A percentile compares a stretch with the other conserved stretches of the same genome.
Conservation (phyloP, 768 basidiomycete species). For the Cubamyces lactineus region DNA sequence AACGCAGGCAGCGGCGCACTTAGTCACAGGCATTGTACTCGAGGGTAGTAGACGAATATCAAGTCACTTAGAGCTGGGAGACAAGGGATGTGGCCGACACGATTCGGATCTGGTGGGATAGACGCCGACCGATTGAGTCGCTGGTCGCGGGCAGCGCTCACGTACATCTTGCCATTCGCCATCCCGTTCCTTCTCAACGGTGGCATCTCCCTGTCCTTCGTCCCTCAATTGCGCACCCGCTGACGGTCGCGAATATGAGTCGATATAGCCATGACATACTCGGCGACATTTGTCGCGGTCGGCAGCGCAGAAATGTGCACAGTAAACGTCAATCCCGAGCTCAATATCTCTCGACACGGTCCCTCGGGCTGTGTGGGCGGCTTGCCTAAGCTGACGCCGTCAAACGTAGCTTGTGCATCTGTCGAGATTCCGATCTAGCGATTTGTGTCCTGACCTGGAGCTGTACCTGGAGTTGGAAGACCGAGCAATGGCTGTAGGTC, state of each 20-base stretch:
- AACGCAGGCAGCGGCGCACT: too few species aligned
- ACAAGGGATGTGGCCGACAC: not conserved
- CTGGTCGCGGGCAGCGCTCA: not conserved
- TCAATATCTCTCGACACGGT: not conserved
- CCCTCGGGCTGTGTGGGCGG: slow-evolving; percentile 18
- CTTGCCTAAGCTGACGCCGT: slow-evolving; percentile 7
- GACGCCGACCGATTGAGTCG: too few species aligned
- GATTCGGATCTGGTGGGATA: slow-evolving; percentile 1
- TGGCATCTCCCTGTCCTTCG: slow-evolving; percentile 1
- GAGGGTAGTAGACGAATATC: too few species aligned
- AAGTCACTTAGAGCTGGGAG: too few species aligned
- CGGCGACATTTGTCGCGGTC: not conserved
- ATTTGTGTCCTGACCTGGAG: not conserved
- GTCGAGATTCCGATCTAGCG: slow-evolving; percentile 10
- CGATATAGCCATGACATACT: not conserved
- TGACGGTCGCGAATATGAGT: slow-evolving; percentile 6
- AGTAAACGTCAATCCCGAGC: slow-evolving; percentile 7
- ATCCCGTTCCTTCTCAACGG: slow-evolving; percentile 17
- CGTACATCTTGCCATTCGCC: slow-evolving; percentile 1
- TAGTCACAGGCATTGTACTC: too few species aligned
- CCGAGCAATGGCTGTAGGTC: slow-evolving; percentile 1
- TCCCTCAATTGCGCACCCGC: not conserved
- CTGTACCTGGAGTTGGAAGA: slow-evolving; percentile 14
- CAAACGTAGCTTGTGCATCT: slow-evolving; percentile 7
- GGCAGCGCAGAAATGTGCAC: slow-evolving; percentile 3